Conservation (phyloP, 2,329 filamentous ascomycete species). For the Talaromyces verruculosus region DNA sequence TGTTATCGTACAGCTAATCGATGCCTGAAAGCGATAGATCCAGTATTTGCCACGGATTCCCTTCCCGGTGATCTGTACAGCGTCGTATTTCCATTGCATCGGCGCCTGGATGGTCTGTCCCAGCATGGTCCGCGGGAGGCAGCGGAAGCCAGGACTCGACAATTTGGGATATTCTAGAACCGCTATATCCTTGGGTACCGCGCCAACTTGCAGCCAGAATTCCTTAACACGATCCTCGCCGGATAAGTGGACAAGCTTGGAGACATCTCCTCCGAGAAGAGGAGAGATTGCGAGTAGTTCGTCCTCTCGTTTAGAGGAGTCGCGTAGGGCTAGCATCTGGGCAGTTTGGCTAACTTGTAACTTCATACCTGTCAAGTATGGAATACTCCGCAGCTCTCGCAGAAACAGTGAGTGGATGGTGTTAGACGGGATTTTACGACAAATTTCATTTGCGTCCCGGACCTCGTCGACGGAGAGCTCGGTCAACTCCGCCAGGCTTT, state of each 20-base stretch:
- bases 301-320: too few relatives aligned
- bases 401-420: too few relatives aligned
- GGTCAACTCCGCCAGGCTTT: too few relatives aligned
- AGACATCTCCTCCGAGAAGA: too few relatives aligned
- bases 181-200: neutral
- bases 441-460: too few relatives aligned
- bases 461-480: too few relatives aligned
- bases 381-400: too few relatives aligned
- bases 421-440: too few relatives aligned
- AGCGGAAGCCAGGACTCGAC: neutral
- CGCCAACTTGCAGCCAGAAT: neutral
- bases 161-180: neutral
- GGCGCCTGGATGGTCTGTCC: neutral
- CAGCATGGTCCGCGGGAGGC: neutral
- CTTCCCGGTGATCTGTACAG: neutral
- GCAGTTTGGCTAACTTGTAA: too few relatives aligned
- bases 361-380: too few relatives aligned
- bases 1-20: neutral
- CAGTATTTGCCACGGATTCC: neutral
- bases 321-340: too few relatives aligned
- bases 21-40: neutral
- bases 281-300: too few relatives aligned
- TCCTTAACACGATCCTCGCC: neutral
- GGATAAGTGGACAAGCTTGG: neutral
- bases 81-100: neutral